Conservation (phyloP, 306 rosid genomes). For the Prunus mume region DNA sequence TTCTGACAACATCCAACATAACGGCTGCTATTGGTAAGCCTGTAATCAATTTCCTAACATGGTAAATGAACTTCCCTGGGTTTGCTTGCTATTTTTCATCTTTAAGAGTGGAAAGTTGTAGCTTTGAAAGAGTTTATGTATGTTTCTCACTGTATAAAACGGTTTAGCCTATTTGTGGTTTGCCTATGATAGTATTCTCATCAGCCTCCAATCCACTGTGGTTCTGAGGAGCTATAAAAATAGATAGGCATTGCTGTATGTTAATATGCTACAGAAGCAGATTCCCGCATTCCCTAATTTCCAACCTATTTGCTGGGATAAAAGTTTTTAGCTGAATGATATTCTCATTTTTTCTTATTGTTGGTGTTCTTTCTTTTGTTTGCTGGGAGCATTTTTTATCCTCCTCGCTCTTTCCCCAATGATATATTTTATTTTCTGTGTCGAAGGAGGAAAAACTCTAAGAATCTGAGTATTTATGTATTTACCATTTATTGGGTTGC, state of each 20-base stretch:
- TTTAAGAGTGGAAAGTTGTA: background rate
- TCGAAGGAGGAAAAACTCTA: background rate
- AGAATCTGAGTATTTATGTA: background rate
- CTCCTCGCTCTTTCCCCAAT: background rate
- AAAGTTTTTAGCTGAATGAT: background rate
- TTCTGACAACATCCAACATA: constrained; percentile 92
- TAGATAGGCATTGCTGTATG: background rate
- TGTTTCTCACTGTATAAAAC: background rate
- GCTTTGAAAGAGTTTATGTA: background rate
- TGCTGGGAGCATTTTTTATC: background rate
- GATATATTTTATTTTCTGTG: background rate
- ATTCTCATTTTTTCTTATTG: background rate
- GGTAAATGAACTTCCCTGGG: background rate
- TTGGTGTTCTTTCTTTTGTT: background rate
- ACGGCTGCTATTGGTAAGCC: constrained; percentile 94
- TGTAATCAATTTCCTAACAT: constrained; percentile 13
- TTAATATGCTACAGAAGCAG: too few species aligned
- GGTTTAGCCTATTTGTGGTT: background rate
- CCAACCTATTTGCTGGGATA: too few species aligned
- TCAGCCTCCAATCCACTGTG: background rate
- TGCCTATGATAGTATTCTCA: background rate
- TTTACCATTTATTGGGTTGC: constrained; percentile 33
- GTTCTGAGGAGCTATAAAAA: background rate
- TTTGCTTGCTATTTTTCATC: background rate
- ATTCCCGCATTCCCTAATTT: background rate